phyloP scores from a whole-genome alignment of 164 flowering plant species.

The Annona squamosa region DNA sequence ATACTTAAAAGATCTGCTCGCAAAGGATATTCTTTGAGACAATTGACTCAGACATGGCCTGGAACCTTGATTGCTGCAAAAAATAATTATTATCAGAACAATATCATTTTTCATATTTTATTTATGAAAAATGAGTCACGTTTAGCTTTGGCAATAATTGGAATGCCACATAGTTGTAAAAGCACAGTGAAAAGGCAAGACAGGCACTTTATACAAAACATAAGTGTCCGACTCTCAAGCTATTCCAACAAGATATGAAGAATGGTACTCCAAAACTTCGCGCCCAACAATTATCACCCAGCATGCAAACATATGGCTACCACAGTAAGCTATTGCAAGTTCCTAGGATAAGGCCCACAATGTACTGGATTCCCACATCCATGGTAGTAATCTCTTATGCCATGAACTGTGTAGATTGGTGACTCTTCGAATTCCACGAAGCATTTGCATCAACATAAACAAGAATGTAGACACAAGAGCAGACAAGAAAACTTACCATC shows the following conservation, averaged over 20 bases:
- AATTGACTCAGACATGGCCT: slow-evolving; percentile 80
- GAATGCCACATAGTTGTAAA: no score
- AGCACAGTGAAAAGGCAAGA: no score
- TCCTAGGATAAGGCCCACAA: background rate
- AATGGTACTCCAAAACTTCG: background rate
- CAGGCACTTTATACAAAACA: no score
- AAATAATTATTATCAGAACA: background rate
- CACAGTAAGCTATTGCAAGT: background rate
- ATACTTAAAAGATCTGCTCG: background rate
- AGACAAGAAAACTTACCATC: background rate
- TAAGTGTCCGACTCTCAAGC: background rate
- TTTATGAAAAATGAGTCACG: background rate
- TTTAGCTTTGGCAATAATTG: no score
- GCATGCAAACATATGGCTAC: background rate
- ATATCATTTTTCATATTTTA: background rate
- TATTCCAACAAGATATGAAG: background rate
- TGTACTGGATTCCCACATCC: background rate
- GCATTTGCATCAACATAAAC: background rate
- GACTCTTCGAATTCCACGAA: background rate
- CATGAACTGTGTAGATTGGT: background rate
- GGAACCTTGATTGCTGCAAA: slow-evolving; percentile 91
- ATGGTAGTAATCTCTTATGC: background rate
- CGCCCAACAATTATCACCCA: background rate
- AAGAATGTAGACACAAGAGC: background rate
- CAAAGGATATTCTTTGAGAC: slow-evolving; percentile 91